Base-by-base conservation (phyloP, 441 rosid species). In the Syzygium malaccense region DNA sequence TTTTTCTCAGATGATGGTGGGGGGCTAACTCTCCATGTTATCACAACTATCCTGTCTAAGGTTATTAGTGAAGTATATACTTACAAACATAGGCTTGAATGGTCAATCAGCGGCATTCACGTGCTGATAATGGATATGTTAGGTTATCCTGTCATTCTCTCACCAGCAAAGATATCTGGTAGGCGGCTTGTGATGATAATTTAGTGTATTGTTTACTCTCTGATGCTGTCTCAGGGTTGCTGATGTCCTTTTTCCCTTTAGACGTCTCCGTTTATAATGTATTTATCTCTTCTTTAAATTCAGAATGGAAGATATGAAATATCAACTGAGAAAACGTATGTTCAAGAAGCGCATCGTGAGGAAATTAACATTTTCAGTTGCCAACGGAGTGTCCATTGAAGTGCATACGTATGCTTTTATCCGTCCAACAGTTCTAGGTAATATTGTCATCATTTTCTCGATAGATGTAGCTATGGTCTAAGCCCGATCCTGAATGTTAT, bases 221-320 rank as follows among this genome's bases (percentile, higher is more conserved):
- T 37, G 80, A 71, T 37, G 33, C 85, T 62, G 62, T 41, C 54
- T 55, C 17, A 8, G 20, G n/a, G 33, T 80, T 79, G n/a, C 55
- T 55, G 80, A 23, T 85, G 62, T 54, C 64, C 8, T 88, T 33
- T 37, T 48, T 33, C 37, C 71, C 41, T 68, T 88, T 32, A 55
- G 28, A 33, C 20, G 15, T 33, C 48, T 32, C 37, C 2, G 1
- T 85, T 85, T n/a, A 18, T 66, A 14, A n/a, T 49, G 9, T 89
- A 41, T 88, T 55, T 87, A 60, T 55, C 18, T 85, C 66, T 55
- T 85, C 84, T 92, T 48, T 87, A 54, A 88, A 92, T 88, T 90
- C 92, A 98, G 99, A 91, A 90, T 97, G 93, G 96, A 95, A 90
- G 98, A 97, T 87, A 95, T 97, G 99, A 96, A 95, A 94, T 96